These are phyloP conservation scores for Benincasa hispida DNA, from an alignment of 306 rosid species.

Conservation along the genomic window DNA sequence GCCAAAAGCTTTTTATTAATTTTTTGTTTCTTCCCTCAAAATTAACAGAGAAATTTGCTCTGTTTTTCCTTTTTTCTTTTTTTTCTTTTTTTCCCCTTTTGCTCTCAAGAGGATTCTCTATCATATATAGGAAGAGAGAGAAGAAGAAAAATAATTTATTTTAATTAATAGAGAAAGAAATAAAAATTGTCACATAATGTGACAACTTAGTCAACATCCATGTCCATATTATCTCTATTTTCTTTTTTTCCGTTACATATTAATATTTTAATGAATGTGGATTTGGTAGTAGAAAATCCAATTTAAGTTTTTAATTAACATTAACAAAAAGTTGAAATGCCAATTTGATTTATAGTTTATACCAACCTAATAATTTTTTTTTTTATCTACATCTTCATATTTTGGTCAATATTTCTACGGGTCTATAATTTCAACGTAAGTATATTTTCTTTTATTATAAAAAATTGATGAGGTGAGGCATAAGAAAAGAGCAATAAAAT, in stretches of 20 bases:
- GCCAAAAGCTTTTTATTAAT: neutral
- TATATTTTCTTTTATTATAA: too few relatives aligned
- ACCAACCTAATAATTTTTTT: too few relatives aligned
- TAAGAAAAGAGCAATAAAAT: too few relatives aligned
- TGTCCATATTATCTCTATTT: neutral
- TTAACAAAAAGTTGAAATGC: neutral
- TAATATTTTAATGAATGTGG: neutral
- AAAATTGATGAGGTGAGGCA: too few relatives aligned
- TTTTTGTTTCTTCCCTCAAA: neutral
- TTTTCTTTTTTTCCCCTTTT: neutral
- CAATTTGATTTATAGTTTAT: too few relatives aligned
- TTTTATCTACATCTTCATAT: too few relatives aligned
- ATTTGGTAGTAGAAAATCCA: neutral
- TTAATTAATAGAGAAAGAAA: neutral
- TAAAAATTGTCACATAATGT: constrained; percentile 1
- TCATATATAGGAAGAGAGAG: constrained; percentile 1
- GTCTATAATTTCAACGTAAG: too few relatives aligned
- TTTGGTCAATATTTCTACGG: too few relatives aligned
- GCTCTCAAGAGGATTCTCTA: neutral
- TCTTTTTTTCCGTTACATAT: neutral
- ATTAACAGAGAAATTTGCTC: neutral
- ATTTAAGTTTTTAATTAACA: neutral
- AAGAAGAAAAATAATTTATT: neutral
- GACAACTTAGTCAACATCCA: constrained; percentile 6
- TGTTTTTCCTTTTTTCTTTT: neutral